These are phyloP conservation scores for Boletellus dicymbophilus DNA, from an alignment of 1,284 basidiomycete genomes.

Conservation along the genomic window DNA sequence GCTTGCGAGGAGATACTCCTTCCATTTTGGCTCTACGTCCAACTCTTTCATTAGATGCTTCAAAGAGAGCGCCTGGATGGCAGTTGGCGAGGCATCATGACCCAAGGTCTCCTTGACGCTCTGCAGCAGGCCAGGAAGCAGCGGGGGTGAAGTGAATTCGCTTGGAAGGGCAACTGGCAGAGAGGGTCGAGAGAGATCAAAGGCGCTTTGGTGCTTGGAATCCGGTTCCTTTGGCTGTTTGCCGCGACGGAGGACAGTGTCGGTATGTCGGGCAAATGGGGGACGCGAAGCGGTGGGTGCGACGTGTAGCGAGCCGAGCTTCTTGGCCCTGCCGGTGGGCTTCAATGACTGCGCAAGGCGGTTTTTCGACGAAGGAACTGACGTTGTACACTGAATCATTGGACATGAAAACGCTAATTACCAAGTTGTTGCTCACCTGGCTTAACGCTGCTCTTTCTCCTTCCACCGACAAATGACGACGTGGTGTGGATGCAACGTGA, in stretches of 20 bases:
- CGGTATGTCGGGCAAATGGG: slow-evolving; percentile 27
- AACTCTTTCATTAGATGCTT: slow-evolving; percentile 52
- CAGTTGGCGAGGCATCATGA: slow-evolving; percentile 56
- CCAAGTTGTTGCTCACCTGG: slow-evolving; percentile 17
- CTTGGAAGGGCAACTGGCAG: slow-evolving; percentile 16
- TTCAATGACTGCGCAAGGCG: slow-evolving; percentile 40
- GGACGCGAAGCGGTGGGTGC: slow-evolving; percentile 24
- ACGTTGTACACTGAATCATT: not conserved
- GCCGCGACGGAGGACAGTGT: slow-evolving; percentile 30
- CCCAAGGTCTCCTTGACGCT: slow-evolving; percentile 61
- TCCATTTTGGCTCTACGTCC: slow-evolving; percentile 35
- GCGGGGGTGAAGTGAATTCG: slow-evolving; percentile 63
- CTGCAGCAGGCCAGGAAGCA: slow-evolving; percentile 60
- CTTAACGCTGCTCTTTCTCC: slow-evolving; percentile 14
- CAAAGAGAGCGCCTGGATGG: slow-evolving; percentile 74
- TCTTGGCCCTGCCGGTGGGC: slow-evolving; percentile 31
- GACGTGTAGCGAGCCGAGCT: slow-evolving; percentile 34
- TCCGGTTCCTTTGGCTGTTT: slow-evolving; percentile 7
- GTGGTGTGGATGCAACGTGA: slow-evolving; percentile 14
- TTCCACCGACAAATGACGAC: slow-evolving; percentile 5
- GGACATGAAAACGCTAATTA: not conserved
- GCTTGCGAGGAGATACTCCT: slow-evolving; percentile 73
- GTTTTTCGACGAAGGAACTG: slow-evolving; percentile 33
- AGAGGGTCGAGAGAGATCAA: slow-evolving; percentile 36
- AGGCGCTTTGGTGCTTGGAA: slow-evolving; percentile 24